Percentiles rank a stretch among this genome's conserved stretches.
phyloP scores from a whole-genome alignment of 164 flowering plant genomes.

The Saururus chinensis region DNA sequence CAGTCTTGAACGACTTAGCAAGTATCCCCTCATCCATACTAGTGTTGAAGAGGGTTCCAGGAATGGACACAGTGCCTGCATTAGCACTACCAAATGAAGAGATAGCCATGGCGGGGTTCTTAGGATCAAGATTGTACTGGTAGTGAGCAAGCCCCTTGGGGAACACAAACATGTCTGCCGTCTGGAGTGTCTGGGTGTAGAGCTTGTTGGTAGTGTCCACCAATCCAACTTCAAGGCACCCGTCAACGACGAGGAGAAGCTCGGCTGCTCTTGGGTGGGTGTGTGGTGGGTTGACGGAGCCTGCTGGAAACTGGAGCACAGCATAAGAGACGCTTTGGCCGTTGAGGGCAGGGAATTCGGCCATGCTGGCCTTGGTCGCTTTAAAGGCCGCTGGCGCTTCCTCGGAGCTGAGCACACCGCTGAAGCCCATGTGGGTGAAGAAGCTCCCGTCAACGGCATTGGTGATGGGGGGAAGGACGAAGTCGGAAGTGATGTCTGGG shows the following conservation, averaged over 20 bases:
- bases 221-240: slow-evolving; percentile 16
- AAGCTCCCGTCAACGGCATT: slow-evolving; percentile 10
- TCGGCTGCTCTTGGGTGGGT: slow-evolving; percentile 29
- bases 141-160: slow-evolving; percentile 17
- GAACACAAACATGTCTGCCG: slow-evolving; percentile 19
- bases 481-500: slow-evolving; percentile 16
- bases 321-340: slow-evolving; percentile 29
- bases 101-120: slow-evolving; percentile 11
- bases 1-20: slow-evolving; percentile 16
- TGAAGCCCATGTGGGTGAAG: slow-evolving; percentile 24
- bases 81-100: slow-evolving; percentile 18
- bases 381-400: slow-evolving; percentile 1
- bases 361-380: slow-evolving; percentile 19
- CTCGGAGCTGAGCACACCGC: neutral
- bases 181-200: slow-evolving; percentile 16
- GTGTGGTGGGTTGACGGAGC: slow-evolving; percentile 22
- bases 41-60: slow-evolving; percentile 9
- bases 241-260: slow-evolving; percentile 16
- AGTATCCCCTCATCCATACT: slow-evolving; percentile 11
- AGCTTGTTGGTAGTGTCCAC: slow-evolving; percentile 18
- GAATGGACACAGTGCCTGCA: slow-evolving; percentile 13
- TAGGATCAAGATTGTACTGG: slow-evolving; percentile 7
- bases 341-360: slow-evolving; percentile 21
- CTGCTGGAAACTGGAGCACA: slow-evolving; percentile 16
- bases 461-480: slow-evolving; percentile 9